Base-by-base conservation (phyloP, 768 basidiomycete genomes). In the Russula virescens region DNA sequence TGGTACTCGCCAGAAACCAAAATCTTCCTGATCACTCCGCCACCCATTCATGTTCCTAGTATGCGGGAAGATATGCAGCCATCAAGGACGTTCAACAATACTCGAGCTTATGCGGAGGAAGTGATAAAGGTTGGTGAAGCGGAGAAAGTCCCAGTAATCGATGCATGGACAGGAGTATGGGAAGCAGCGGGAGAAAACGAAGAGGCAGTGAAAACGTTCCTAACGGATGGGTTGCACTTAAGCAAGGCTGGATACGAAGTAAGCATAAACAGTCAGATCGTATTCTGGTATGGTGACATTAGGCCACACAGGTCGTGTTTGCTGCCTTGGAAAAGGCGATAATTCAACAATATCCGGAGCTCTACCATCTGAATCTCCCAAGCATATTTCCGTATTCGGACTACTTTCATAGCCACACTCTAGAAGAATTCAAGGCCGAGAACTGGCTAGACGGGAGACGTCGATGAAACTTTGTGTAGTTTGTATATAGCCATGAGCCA, bases 21-120 rank as follows among this genome's bases (percentile, higher is more conserved):
- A 58, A 80, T 96, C 68, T 75, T 97, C 56, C 78, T 98, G 60
- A 83, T 95, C 61, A 90, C 89, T 16, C 90, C 94, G 14, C 91
- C 94, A 5, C 94, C 94, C 2, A 80, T 93, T 57, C 89, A 87
- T 68, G 83, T 83, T 6, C 68, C 79, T 66, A 83, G 83, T 63
- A 78, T 89, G 68, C 70, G 69, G 43, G 80, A 76, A 48, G 80
- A 83, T 69, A 75, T 86, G 52, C 74, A 70, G 48, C 74, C 83
- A 58, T 87, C 90, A 70, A 81, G 91, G 13, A 70, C 75, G 42
- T 88, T 88, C 68, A 83, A 79, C 25, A 76, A 76, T 23, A 89
- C 91, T 19, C 81, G 75, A 62, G 68, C 69, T 34, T 96, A 95
- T 72, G 90, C 90, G 5, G 79, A 86, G 55, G 88, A 84, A 25